These are phyloP conservation scores for Sugiyamaella pinicola DNA, from an alignment of 1,139 yeast species.

Conservation along the genomic window DNA sequence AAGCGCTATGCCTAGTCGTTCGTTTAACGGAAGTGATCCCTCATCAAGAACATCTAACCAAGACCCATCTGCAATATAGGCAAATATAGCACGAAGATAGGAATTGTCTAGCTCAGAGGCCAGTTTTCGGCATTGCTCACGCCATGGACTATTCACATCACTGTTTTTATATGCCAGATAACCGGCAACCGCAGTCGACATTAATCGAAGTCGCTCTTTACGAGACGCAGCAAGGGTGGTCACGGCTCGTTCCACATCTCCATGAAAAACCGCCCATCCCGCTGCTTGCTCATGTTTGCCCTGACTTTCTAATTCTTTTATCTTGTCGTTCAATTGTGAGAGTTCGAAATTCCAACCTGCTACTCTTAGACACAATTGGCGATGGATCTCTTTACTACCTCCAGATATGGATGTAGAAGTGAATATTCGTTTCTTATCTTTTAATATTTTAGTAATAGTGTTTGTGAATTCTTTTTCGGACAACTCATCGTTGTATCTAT, in stretches of 20 bases:
- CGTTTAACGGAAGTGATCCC: slow-evolving; percentile 81
- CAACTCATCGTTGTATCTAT: slow-evolving; percentile 26
- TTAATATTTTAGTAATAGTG: slow-evolving; percentile 30
- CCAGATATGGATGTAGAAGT: slow-evolving; percentile 35
- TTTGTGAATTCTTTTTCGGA: slow-evolving; percentile 33
- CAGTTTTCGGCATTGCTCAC: slow-evolving; percentile 85
- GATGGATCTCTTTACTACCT: slow-evolving; percentile 46
- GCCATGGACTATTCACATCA: slow-evolving; percentile 79
- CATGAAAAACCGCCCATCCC: slow-evolving; percentile 96
- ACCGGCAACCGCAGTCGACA: slow-evolving; percentile 95
- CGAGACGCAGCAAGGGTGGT: slow-evolving; percentile 62
- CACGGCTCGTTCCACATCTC: slow-evolving; percentile 80
- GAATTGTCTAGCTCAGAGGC: slow-evolving; percentile 89
- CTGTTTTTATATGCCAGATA: slow-evolving; percentile 72
- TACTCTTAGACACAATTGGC: slow-evolving; percentile 78
- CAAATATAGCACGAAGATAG: slow-evolving; percentile 86
- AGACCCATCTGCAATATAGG: slow-evolving; percentile 89
- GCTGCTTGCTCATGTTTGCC: slow-evolving; percentile 89
- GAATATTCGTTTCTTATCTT: slow-evolving; percentile 41
- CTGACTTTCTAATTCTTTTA: slow-evolving; percentile 55
- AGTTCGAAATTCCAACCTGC: slow-evolving; percentile 91
- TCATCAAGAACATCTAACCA: slow-evolving; percentile 98
- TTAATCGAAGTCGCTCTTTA: slow-evolving; percentile 65
- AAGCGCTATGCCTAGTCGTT: slow-evolving; percentile 85
- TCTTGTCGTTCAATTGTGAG: slow-evolving; percentile 71